Conservation (phyloP, 148 eudicot genomes). For the Simmondsia chinensis region DNA sequence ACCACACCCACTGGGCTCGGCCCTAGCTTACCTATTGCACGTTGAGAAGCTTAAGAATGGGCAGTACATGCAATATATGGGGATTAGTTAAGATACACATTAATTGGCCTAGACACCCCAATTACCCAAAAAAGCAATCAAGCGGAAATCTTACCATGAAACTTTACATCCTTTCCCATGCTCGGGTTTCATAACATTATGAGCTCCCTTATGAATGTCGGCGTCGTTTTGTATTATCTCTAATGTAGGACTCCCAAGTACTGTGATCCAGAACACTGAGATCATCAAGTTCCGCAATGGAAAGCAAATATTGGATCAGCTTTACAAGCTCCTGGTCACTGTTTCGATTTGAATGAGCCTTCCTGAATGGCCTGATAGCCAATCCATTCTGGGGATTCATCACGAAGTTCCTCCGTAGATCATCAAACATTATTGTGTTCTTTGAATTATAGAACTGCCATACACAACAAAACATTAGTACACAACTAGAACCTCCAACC, state of each 20-base stretch:
- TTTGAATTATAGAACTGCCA: conserved; percentile 72
- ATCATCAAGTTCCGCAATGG: conserved; percentile 84
- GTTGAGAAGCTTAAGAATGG: too few species aligned
- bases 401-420: conserved; percentile 80
- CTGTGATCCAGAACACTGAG: conserved; percentile 66
- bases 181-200: not conserved
- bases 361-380: conserved; percentile 80
- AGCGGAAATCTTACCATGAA: conserved; percentile 3
- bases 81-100: too few species aligned
- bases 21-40: too few species aligned
- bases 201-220: conserved; percentile 35
- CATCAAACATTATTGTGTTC: conserved; percentile 98
- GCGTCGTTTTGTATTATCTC: conserved; percentile 57
- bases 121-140: too few species aligned
- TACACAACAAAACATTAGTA: conserved; percentile 1
- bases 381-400: conserved; percentile 98
- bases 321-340: conserved; percentile 81
- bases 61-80: too few species aligned
- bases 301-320: conserved; percentile 88
- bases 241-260: conserved; percentile 61
- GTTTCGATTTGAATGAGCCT: conserved; percentile 72
- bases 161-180: too few species aligned
- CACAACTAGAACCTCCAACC: not conserved
- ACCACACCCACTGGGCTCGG: too few species aligned
- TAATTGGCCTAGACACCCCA: too few species aligned